Percentiles rank a stretch among this genome's conserved stretches.
phyloP scores from a whole-genome alignment of 768 basidiomycete genomes.

The Heimioporus sp. region DNA sequence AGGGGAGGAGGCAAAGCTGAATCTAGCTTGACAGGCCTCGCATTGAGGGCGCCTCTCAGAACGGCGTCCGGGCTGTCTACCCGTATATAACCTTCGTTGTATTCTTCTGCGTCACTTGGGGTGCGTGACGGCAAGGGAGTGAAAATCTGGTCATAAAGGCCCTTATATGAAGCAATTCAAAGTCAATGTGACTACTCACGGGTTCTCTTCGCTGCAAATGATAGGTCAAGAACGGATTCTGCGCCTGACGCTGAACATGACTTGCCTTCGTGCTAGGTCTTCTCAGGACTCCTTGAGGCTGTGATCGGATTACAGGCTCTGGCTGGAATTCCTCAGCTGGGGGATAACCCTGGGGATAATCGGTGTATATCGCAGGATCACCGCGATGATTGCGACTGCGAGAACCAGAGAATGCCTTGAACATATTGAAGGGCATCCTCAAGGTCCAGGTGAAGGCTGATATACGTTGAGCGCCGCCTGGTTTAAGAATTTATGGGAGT shows the following conservation, averaged over 20 bases:
- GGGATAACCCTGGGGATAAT: slow-evolving; percentile 30
- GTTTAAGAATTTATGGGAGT: slow-evolving; percentile 27
- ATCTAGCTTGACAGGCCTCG: slow-evolving; percentile 27
- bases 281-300: slow-evolving; percentile 22
- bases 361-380: slow-evolving; percentile 22
- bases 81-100: slow-evolving; percentile 30
- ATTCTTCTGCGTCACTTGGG: slow-evolving; percentile 32
- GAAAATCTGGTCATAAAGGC: slow-evolving; percentile 22
- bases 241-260: background rate
- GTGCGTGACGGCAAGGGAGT: slow-evolving; percentile 32
- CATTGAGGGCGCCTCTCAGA: slow-evolving; percentile 33
- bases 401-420: slow-evolving; percentile 34
- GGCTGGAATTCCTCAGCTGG: slow-evolving; percentile 24
- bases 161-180: slow-evolving; percentile 8
- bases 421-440: slow-evolving; percentile 38
- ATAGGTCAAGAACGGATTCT: slow-evolving; percentile 10
- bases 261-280: slow-evolving; percentile 28
- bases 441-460: slow-evolving; percentile 16
- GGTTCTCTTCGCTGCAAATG: slow-evolving; percentile 30
- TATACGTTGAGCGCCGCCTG: slow-evolving; percentile 6
- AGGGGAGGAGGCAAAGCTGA: slow-evolving; percentile 19
- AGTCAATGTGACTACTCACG: slow-evolving; percentile 16
- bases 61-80: slow-evolving; percentile 32
- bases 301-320: slow-evolving; percentile 18
- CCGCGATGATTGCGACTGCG: slow-evolving; percentile 30